Evolutionary conservation across 495 filamentous ascomycete species (phyloP).

Genomic region (Cudoniella acicularis): DNA sequence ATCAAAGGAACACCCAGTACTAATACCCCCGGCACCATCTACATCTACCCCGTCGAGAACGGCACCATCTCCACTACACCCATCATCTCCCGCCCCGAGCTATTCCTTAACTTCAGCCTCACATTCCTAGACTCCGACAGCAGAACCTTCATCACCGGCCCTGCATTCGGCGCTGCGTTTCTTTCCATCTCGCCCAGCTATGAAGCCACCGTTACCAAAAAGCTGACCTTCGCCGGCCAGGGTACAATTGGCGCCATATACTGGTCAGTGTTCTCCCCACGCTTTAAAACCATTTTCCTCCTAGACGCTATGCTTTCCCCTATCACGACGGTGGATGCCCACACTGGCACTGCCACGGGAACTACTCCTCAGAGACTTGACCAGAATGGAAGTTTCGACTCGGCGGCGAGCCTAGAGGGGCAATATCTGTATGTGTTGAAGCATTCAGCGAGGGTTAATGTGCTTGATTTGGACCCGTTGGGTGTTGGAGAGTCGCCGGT

Average conservation of each 20-base stretch:
- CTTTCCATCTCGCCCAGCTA: constrained; percentile 17
- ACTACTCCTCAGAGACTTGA: constrained; percentile 1
- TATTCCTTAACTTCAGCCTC: constrained; percentile 25
- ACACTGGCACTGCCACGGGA: constrained; percentile 15
- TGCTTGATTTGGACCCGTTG: constrained; percentile 9
- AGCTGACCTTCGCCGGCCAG: constrained; percentile 21
- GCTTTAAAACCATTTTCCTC: constrained; percentile 21
- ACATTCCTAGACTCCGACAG: constrained; percentile 25
- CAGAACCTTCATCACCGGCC: constrained; percentile 24
- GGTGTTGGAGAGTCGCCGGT: constrained; percentile 7
- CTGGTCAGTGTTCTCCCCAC: constrained; percentile 24
- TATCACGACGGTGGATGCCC: constrained; percentile 22
- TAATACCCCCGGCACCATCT: constrained; percentile 23
- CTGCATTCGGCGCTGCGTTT: constrained; percentile 25
- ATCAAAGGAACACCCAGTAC: constrained; percentile 19
- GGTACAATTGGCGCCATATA: constrained; percentile 26
- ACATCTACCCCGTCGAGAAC: constrained; percentile 21
- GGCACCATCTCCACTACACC: constrained; percentile 11
- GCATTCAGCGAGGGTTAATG: constrained; percentile 10
- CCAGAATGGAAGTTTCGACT: constrained; percentile 19
- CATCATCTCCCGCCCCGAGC: constrained; percentile 17
- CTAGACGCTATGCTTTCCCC: constrained; percentile 21
- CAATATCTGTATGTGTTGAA: constrained; percentile 29
- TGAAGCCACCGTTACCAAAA: constrained; percentile 15
- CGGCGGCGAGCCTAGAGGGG: constrained; percentile 8